Evolutionary conservation across 306 rosid species (phyloP).

Genomic region (Parietaria judaica): DNA sequence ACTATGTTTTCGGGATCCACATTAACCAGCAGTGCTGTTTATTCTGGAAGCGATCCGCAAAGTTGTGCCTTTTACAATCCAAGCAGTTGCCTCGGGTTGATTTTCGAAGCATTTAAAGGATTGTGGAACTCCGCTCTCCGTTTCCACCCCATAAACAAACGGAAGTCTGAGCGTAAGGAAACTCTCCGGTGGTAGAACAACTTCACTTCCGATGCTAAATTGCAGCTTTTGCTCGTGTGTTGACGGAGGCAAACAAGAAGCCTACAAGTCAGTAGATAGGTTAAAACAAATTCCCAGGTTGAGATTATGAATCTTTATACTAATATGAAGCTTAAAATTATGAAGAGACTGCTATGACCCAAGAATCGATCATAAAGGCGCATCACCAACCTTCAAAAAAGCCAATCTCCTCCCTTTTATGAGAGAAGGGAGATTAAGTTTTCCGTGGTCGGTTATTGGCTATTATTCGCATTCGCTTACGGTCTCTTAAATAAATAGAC

Average conservation of each 20-base stretch:
- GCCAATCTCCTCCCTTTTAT: too few relatives aligned
- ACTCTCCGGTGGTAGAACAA: conserved; percentile 84
- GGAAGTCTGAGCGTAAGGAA: conserved; percentile 79
- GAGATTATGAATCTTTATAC: neutral
- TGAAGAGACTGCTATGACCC: too few relatives aligned
- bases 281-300: neutral
- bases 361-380: too few relatives aligned
- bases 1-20: conserved; percentile 37
- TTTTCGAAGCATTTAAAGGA: conserved; percentile 65
- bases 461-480: too few relatives aligned
- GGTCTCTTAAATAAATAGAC: too few relatives aligned
- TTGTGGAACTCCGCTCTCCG: conserved; percentile 57
- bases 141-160: conserved; percentile 71
- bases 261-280: conserved; percentile 33
- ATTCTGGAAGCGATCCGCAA: conserved; percentile 61
- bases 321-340: neutral
- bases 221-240: conserved; percentile 63
- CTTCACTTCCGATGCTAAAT: conserved; percentile 67
- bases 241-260: conserved; percentile 56
- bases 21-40: conserved; percentile 30
- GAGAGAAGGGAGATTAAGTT: too few relatives aligned
- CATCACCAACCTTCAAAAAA: too few relatives aligned
- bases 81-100: conserved; percentile 82
- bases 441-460: too few relatives aligned
- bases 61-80: conserved; percentile 75